Conservation (phyloP, 495 filamentous ascomycete genomes). For the Lepidopterella palustris region DNA sequence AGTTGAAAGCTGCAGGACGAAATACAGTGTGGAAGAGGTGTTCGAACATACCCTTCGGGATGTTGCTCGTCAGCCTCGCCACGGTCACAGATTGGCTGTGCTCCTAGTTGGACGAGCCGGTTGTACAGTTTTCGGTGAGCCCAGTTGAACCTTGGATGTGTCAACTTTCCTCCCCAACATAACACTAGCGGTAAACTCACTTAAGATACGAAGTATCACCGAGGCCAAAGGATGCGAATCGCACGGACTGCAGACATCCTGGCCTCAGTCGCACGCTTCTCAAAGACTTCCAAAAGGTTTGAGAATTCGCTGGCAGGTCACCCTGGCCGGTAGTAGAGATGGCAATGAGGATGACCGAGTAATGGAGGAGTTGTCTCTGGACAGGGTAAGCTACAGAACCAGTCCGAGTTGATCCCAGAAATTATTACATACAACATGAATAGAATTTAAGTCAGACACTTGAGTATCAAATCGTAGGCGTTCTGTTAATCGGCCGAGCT, state of each 20-base stretch:
- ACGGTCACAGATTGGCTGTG: conserved; percentile 62
- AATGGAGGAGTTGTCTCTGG: conserved; percentile 44
- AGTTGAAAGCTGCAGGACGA: not conserved
- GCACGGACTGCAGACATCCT: conserved; percentile 57
- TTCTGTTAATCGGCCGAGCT: conserved; percentile 65
- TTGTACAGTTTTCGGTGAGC: conserved; percentile 82
- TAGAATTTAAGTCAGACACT: conserved; percentile 67
- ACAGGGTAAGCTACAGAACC: conserved; percentile 8
- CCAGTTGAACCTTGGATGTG: conserved; percentile 72
- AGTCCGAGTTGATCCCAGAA: not conserved
- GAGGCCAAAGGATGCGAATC: conserved; percentile 81
- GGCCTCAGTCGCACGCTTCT: conserved; percentile 67
- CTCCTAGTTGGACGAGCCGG: conserved; percentile 78
- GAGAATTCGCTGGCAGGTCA: conserved; percentile 75
- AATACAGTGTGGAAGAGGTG: not conserved
- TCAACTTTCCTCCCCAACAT: not conserved
- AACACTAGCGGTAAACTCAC: conserved; percentile 39
- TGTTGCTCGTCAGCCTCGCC: conserved; percentile 92
- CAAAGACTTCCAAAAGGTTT: conserved; percentile 77
- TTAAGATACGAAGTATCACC: conserved; percentile 92
- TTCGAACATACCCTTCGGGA: conserved; percentile 72
- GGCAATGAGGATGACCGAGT: conserved; percentile 66
- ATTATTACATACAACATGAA: conserved; percentile 58
- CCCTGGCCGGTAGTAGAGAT: conserved; percentile 93
- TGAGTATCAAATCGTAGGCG: conserved; percentile 69